phyloP scores from a whole-genome alignment of 768 basidiomycete genomes.

The Boletus coccyginus region DNA sequence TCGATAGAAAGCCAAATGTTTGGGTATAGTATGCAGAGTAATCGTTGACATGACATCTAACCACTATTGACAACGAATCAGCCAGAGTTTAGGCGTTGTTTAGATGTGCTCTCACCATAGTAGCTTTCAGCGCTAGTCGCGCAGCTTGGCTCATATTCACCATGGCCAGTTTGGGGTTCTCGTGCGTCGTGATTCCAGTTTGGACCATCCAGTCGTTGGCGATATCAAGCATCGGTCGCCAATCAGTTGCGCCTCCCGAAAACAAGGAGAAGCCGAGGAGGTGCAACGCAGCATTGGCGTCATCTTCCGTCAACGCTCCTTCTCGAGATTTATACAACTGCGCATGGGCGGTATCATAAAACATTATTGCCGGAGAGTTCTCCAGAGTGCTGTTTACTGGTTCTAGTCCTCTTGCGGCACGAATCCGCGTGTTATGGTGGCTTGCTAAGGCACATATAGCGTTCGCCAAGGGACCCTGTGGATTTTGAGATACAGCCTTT shows the following conservation, averaged over 20 bases:
- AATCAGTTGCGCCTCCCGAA: conserved; percentile 64
- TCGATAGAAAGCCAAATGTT: conserved; percentile 63
- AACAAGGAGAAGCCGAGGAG: conserved; percentile 72
- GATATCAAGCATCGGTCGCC: conserved; percentile 67
- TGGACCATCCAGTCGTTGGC: conserved; percentile 76
- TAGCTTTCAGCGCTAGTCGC: conserved; percentile 64
- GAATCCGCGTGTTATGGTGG: conserved; percentile 63
- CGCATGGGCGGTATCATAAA: conserved; percentile 65
- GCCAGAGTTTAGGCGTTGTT: not conserved
- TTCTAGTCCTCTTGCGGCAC: conserved; percentile 61
- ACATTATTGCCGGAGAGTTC: conserved; percentile 57
- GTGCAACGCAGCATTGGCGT: conserved; percentile 77
- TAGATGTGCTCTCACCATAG: conserved; percentile 53
- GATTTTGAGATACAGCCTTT: conserved; percentile 56
- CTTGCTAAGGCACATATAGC: conserved; percentile 75
- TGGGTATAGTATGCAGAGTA: conserved; percentile 58
- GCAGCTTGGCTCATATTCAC: conserved; percentile 50
- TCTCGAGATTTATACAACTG: conserved; percentile 57
- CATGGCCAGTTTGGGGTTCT: conserved; percentile 61
- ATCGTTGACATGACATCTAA: conserved; percentile 73
- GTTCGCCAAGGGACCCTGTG: conserved; percentile 67
- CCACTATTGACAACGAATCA: conserved; percentile 50
- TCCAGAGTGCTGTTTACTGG: conserved; percentile 51
- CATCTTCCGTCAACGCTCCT: conserved; percentile 57
- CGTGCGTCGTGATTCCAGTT: conserved; percentile 58